phyloP scores from a whole-genome alignment of 805 yeast genomes.

The Ogataea glucozyma region DNA sequence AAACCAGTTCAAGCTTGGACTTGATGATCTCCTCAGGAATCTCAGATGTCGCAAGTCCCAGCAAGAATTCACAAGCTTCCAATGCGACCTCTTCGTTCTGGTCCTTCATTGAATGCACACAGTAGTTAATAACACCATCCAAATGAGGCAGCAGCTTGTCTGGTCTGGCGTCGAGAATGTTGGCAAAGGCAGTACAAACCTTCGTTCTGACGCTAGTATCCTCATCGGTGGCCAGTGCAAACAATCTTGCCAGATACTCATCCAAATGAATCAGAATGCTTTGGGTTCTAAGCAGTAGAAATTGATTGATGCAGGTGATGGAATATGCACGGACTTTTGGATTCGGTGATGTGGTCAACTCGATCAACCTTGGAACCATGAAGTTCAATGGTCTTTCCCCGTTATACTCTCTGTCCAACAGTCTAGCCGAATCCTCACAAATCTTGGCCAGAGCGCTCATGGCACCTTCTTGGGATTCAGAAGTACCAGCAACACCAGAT shows the following conservation, averaged over 20 bases:
- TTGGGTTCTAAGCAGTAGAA: conserved; percentile 70
- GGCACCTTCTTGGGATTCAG: conserved; percentile 65
- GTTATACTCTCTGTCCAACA: conserved; percentile 63
- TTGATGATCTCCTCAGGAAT: conserved; percentile 56
- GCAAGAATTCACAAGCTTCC: conserved; percentile 90
- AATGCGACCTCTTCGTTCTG: conserved; percentile 73
- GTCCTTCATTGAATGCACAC: conserved; percentile 73
- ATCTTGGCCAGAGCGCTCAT: conserved; percentile 80
- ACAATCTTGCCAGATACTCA: conserved; percentile 61
- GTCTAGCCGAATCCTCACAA: conserved; percentile 79
- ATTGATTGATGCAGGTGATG: conserved; percentile 73
- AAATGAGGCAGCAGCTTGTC: conserved; percentile 79
- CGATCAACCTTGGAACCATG: conserved; percentile 65
- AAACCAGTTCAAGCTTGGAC: conserved; percentile 58
- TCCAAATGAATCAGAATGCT: conserved; percentile 65
- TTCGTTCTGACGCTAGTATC: conserved; percentile 64
- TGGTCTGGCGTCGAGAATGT: conserved; percentile 72
- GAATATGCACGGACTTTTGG: conserved; percentile 60
- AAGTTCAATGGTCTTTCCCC: conserved; percentile 68
- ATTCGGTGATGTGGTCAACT: conserved; percentile 43
- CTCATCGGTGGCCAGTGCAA: conserved; percentile 64
- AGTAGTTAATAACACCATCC: conserved; percentile 82
- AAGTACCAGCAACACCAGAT: conserved; percentile 43
- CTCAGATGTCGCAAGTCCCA: conserved; percentile 67
- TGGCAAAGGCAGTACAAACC: conserved; percentile 74